A percentile compares a stretch with the other conserved stretches of the same genome.
These are phyloP conservation scores for Durusdinium trenchii DNA, from an alignment of 73 alveolate species.

Conservation along the genomic window DNA sequence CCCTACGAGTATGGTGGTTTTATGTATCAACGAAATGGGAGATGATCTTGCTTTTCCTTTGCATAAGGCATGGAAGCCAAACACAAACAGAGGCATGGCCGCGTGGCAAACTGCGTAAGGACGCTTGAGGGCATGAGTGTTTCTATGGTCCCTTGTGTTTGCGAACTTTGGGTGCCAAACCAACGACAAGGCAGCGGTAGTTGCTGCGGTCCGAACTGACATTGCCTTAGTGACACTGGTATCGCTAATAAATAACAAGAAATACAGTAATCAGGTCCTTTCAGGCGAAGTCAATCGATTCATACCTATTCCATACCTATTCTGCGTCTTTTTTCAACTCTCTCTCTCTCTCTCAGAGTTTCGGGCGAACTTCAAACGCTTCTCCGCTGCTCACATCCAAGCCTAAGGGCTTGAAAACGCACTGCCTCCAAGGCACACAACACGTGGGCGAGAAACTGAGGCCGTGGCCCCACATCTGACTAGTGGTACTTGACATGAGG, in stretches of 20 bases:
- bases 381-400: slow-evolving; percentile 94
- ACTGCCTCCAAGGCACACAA: neutral
- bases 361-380: slow-evolving; percentile 79
- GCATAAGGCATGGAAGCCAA: no score
- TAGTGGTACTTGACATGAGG: slow-evolving; percentile 67
- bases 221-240: neutral
- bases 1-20: no score
- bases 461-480: slow-evolving; percentile 77
- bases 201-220: slow-evolving; percentile 37
- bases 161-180: neutral
- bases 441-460: neutral
- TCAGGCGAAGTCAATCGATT: no score
- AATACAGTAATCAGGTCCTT: no score
- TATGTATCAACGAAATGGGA: no score
- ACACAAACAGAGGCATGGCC: no score
- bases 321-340: neutral
- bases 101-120: no score
- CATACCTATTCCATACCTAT: neutral
- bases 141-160: neutral
- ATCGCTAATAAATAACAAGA: neutral
- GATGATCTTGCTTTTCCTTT: no score
- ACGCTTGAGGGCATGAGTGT: neutral
- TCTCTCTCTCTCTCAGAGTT: neutral
- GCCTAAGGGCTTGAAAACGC: neutral
- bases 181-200: slow-evolving; percentile 66